Base-by-base conservation (phyloP, 1,284 basidiomycete species). In the Tilletia caries region DNA sequence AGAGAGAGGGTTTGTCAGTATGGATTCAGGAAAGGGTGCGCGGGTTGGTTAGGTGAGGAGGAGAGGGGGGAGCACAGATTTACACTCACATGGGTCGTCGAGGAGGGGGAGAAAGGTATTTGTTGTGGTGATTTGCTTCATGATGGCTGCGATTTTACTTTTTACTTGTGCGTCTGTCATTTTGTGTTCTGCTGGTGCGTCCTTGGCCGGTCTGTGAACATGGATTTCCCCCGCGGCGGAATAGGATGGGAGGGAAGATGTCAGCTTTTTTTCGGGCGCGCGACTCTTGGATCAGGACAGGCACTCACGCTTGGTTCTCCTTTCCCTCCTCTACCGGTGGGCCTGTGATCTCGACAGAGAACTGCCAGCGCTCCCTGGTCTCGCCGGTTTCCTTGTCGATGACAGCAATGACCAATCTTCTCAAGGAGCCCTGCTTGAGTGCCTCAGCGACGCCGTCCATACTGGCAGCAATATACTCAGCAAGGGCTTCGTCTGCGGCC, bases 41-140 rank as follows among this genome's bases (percentile, higher is more conserved):
- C 32, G 33, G 52, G 15, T 46, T 60, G 37, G 44, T 32, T 43
- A 20, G 48, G 52, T 25, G 52, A 34, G 43, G 18, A 23, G 62
- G 44, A 48, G n/a, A 32, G 43, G 13, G 23, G 46, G 46, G 27
- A 34, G 25, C 4, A 5, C 20, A n/a, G n/a, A n/a, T n/a, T n/a
- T n/a, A n/a, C 3, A 94, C 82, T 90, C 89, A 79, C 94, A 98
- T 34, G 92, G 91, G 84, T 97, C 93, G 76, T 96, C 91, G 65
- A 98, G 91, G 70, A 95, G 91, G 0, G 95, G 95, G 68, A 98
- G 86, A 85, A 97, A 98, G 18, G 95, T 97, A 74, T 95, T 93
- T 77, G 90, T 92, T 64, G 93, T 93, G 52, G 96, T 94, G 81
- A 99, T 98, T 85, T 99, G 96, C 86, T 98, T 96, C 83, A 98